Evolutionary conservation across 257 asterid species (phyloP), one percentile per base, ranked within the genome.

Genomic region (Solanum sitiens): DNA sequence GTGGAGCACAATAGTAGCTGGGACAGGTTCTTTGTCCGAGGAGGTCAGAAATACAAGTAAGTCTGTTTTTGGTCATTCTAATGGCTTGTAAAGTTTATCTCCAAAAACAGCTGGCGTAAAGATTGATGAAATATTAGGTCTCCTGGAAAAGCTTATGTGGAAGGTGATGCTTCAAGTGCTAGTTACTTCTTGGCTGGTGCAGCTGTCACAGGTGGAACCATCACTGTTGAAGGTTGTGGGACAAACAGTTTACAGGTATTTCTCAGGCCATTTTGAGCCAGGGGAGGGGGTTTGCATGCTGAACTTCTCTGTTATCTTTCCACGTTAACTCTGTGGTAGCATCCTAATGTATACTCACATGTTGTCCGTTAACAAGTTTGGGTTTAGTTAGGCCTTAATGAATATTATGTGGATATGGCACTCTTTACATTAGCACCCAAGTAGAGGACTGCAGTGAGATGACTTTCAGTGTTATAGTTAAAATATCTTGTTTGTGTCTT

Each of bases 111-210:
- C 4, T 47, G 44, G 30, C 0, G 27, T 30, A 6, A 27, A 13
- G 21, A 33, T 30, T 50, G 53, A 45, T 50, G 84, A 30, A 45
- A 72, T 72, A 11, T 15, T 80, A 97, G 99, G 92, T 97, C 99
- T 82, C 99, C 99, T 47, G 99, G 99, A 85, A 96, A 96, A 53
- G 95, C 98, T 83, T 96, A 89, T 86, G 99, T 97, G 16, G 99
- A 97, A 95, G 99, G 99, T 82, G 99, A 97, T 89, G 99, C 99
- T 84, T 97, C 99, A n/a, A 97, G 99, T 83, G 99, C 99, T 87
- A 97, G 99, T 89, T 97, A 97, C 94, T 97, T 97, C 94, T 93
- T 97, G 94, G 99, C 99, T 70, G 99, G 99, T 86, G 99, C 99
- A 45, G 99, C 80, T 20, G 80, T 73, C 47, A 73, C 47, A 9